A percentile compares a stretch with the other conserved stretches of the same genome.
These are phyloP conservation scores for Lippia alba DNA, from an alignment of 305 asterid genomes.

Conservation along the genomic window DNA sequence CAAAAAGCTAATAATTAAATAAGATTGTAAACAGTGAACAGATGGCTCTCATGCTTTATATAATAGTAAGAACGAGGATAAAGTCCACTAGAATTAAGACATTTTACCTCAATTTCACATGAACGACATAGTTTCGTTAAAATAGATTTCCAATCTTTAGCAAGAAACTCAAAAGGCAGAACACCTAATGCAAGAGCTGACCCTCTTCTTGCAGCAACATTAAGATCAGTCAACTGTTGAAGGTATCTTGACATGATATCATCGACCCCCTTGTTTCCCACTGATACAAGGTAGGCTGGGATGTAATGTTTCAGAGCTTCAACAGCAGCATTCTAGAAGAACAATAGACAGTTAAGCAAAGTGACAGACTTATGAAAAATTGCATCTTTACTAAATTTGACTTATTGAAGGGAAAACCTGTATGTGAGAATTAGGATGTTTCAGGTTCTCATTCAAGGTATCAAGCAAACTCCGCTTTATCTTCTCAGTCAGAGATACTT, in stretches of 20 bases:
- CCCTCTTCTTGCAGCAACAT: slow-evolving; percentile 96
- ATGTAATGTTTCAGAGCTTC: slow-evolving; percentile 75
- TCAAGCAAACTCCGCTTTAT: slow-evolving; percentile 76
- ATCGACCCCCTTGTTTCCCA: slow-evolving; percentile 56
- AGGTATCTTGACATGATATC: slow-evolving; percentile 70
- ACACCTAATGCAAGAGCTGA: slow-evolving; percentile 90
- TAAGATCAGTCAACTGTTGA: slow-evolving; percentile 82
- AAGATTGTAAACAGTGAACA: too few relatives aligned
- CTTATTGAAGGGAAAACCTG: slow-evolving; percentile 62
- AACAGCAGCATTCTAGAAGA: slow-evolving; percentile 76
- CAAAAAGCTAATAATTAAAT: too few relatives aligned
- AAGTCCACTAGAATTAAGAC: slow-evolving; percentile 23
- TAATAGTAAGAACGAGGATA: slow-evolving; percentile 18
- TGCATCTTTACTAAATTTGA: slow-evolving; percentile 27
- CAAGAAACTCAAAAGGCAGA: slow-evolving; percentile 76
- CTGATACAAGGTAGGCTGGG: slow-evolving; percentile 58
- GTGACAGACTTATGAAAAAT: slow-evolving; percentile 28
- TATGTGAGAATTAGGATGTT: slow-evolving; percentile 87
- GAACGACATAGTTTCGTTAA: slow-evolving; percentile 72
- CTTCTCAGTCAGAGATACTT: slow-evolving; percentile 66
- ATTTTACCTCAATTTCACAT: slow-evolving; percentile 79
- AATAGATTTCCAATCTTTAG: slow-evolving; percentile 70
- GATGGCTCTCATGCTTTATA: too few relatives aligned
- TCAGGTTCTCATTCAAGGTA: slow-evolving; percentile 87
- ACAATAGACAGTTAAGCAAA: slow-evolving; percentile 34